phyloP scores from a whole-genome alignment of 208 protist species.

The Paratrypanosoma confusum region DNA sequence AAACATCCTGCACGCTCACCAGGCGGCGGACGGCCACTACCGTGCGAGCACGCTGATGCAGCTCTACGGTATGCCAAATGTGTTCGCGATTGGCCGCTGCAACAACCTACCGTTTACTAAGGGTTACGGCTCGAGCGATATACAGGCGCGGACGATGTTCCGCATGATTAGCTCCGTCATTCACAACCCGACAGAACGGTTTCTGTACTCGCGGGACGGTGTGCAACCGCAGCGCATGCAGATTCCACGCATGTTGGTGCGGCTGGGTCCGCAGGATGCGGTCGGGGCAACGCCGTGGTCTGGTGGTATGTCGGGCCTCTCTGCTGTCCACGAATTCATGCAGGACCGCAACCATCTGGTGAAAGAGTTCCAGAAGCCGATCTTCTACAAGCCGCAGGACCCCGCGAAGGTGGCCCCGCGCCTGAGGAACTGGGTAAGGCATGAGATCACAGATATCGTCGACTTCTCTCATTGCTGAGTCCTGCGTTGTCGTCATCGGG shows the following conservation, averaged over 20 bases:
- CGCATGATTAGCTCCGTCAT: constrained; percentile 59
- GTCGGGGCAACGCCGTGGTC: constrained; percentile 74
- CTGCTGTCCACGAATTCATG: constrained; percentile 67
- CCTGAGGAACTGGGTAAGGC: constrained; percentile 45
- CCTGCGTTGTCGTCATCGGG: background rate
- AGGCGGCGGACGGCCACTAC: constrained; percentile 66
- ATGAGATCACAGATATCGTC: constrained; percentile 63
- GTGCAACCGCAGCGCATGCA: constrained; percentile 37
- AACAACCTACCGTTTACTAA: constrained; percentile 56
- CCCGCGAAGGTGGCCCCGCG: constrained; percentile 51
- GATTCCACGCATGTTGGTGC: constrained; percentile 60
- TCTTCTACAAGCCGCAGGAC: constrained; percentile 83
- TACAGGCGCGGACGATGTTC: constrained; percentile 64
- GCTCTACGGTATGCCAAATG: constrained; percentile 60
- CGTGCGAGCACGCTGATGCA: constrained; percentile 78
- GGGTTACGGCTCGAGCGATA: constrained; percentile 63
- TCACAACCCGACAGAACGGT: constrained; percentile 47
- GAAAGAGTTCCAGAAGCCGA: constrained; percentile 60
- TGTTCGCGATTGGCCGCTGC: constrained; percentile 64
- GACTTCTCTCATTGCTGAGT: constrained; percentile 69
- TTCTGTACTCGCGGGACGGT: constrained; percentile 49
- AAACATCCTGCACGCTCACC: constrained; percentile 61
- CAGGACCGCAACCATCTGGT: constrained; percentile 69
- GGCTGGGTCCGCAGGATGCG: constrained; percentile 55
- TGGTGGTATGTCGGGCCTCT: constrained; percentile 47